Percentiles rank a stretch among this genome's conserved stretches.
Conservation (phyloP, 2,329 filamentous ascomycete species). For the Cladosporium austrohemisphaericum region DNA sequence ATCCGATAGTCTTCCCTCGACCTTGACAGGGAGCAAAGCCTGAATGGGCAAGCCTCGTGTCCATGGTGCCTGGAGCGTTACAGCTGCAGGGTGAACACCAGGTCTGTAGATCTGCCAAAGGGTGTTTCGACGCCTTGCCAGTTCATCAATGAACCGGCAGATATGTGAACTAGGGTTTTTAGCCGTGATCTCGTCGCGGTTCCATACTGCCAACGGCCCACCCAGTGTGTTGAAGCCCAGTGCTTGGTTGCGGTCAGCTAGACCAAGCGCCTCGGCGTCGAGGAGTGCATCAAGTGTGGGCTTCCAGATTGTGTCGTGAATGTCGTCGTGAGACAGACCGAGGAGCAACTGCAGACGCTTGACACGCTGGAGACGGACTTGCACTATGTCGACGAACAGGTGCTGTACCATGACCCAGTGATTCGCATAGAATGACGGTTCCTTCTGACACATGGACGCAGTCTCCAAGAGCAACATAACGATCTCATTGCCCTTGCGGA, state of each 20-base stretch:
- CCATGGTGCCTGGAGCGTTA: conserved; percentile 28
- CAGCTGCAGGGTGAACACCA: conserved; percentile 23
- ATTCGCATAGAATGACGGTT: conserved; percentile 31
- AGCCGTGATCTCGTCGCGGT: neutral
- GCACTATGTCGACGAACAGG: conserved; percentile 19
- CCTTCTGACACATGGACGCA: conserved; percentile 27
- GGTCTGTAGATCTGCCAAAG: conserved; percentile 32
- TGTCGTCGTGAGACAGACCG: conserved; percentile 18
- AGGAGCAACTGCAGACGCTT: conserved; percentile 19
- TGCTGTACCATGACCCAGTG: conserved; percentile 19
- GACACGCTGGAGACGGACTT: conserved; percentile 17
- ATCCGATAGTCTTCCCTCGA: conserved; percentile 5
- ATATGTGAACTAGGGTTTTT: conserved; percentile 21
- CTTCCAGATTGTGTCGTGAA: conserved; percentile 28
- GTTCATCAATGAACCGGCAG: conserved; percentile 35
- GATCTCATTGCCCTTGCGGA: conserved; percentile 29
- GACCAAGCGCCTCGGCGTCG: conserved; percentile 19
- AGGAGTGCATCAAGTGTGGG: conserved; percentile 23
- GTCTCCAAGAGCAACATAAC: conserved; percentile 31
- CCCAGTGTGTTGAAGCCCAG: conserved; percentile 18
- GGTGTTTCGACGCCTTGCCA: conserved; percentile 33
- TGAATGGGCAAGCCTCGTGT: conserved; percentile 36
- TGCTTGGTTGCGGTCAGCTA: conserved; percentile 21
- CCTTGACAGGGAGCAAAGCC: conserved; percentile 24
- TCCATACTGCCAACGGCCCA: conserved; percentile 4